Conservation (phyloP, 768 basidiomycete genomes). For the Lentinula sp. region DNA sequence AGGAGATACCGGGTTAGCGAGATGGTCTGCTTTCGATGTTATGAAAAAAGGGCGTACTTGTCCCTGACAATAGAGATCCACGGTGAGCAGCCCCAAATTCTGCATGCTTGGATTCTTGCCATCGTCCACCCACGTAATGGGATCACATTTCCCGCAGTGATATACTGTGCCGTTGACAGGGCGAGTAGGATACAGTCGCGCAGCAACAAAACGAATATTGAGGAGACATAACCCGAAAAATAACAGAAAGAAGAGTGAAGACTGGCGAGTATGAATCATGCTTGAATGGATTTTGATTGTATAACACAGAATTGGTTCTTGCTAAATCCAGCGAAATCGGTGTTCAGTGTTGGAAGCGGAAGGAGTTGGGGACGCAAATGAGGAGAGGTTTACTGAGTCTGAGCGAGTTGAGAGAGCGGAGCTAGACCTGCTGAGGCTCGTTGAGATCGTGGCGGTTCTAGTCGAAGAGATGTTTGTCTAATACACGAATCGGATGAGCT, state of each 20-base stretch:
- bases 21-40: not conserved
- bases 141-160: constrained; percentile 33
- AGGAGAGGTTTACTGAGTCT: not conserved
- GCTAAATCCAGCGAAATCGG: not conserved
- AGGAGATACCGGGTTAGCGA: not conserved
- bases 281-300: not conserved
- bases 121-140: constrained; percentile 49
- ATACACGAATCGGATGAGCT: too few species aligned
- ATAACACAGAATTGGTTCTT: too few species aligned
- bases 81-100: constrained; percentile 34
- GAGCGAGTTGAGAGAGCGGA: not conserved
- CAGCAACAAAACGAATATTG: constrained; percentile 9
- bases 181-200: constrained; percentile 44
- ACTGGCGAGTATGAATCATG: not conserved
- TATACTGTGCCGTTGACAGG: constrained; percentile 42
- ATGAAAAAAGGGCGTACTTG: constrained; percentile 24
- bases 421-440: not conserved
- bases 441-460: not conserved
- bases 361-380: not conserved
- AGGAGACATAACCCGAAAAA: not conserved
- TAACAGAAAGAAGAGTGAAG: not conserved
- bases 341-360: not conserved
- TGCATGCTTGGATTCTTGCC: constrained; percentile 29
- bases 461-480: too few species aligned
- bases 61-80: constrained; percentile 40